phyloP scores from a whole-genome alignment of 2,329 filamentous ascomycete genomes.

The Aspergillus hortae region DNA sequence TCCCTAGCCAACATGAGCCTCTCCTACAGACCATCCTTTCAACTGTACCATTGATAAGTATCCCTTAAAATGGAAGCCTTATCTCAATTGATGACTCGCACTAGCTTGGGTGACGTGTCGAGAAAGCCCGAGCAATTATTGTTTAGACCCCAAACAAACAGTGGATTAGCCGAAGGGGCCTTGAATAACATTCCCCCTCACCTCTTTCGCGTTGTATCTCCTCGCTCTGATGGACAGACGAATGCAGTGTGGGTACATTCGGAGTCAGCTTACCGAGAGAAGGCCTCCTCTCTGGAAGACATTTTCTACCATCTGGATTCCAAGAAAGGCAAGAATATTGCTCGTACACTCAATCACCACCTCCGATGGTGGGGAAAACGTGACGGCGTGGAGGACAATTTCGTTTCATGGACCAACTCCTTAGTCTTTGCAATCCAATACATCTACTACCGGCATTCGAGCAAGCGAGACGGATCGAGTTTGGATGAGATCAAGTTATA shows the following conservation, averaged over 20 bases:
- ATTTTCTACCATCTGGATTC: conserved; percentile 8
- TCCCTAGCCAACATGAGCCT: no score
- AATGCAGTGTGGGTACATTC: conserved; percentile 7
- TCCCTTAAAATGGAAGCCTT: no score
- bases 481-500: conserved; percentile 14
- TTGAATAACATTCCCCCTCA: conserved; percentile 8
- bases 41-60: no score
- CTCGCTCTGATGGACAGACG: conserved; percentile 5
- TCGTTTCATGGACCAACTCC: conserved; percentile 17
- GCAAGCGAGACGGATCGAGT: conserved; percentile 6
- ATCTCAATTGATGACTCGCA: no score
- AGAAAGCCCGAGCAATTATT: background rate
- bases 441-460: conserved; percentile 16
- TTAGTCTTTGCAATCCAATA: conserved; percentile 15
- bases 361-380: conserved; percentile 9
- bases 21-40: no score
- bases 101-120: background rate
- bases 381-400: conserved; percentile 8
- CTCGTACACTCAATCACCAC: conserved; percentile 6
- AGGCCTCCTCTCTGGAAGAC: conserved; percentile 4
- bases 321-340: conserved; percentile 5
- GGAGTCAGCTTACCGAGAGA: conserved; percentile 1
- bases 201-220: conserved; percentile 10
- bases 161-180: background rate
- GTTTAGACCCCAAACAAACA: background rate